Conservation (phyloP, 768 basidiomycete genomes). For the Suillus discolor region DNA sequence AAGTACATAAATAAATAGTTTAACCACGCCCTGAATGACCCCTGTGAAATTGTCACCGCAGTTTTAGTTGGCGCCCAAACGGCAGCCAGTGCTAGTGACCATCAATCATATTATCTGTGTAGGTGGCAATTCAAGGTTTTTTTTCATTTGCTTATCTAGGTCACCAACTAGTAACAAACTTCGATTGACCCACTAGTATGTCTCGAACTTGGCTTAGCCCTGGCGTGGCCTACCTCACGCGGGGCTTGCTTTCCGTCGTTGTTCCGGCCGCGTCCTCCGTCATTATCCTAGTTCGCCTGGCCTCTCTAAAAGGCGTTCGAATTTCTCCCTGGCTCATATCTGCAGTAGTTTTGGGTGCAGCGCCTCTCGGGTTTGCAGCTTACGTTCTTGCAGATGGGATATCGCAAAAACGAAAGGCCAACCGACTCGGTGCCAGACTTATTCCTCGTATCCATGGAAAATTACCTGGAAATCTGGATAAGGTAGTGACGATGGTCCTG, state of each 20-base stretch:
- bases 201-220: constrained; percentile 16
- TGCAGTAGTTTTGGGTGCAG: constrained; percentile 10
- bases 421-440: constrained; percentile 26
- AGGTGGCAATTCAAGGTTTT: too few species aligned
- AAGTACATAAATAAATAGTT: too few species aligned
- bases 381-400: constrained; percentile 10
- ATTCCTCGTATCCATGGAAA: constrained; percentile 35
- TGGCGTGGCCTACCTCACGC: constrained; percentile 25
- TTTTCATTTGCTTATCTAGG: background rate
- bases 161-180: background rate
- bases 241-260: constrained; percentile 14
- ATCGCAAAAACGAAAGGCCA: constrained; percentile 22
- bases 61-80: too few species aligned
- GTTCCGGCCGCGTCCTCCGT: constrained; percentile 18
- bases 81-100: too few species aligned
- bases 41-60: too few species aligned
- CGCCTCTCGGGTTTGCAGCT: constrained; percentile 7
- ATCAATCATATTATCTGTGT: too few species aligned
- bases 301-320: constrained; percentile 15
- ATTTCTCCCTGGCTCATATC: constrained; percentile 11
- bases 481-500: constrained; percentile 23
- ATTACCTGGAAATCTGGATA: constrained; percentile 38
- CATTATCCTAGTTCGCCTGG: constrained; percentile 16
- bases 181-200: background rate
- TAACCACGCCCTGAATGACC: too few species aligned